Percentiles rank a stretch among this genome's conserved stretches.
phyloP scores from a whole-genome alignment of 2,329 filamentous ascomycete species.

The Aspergillus sp. region DNA sequence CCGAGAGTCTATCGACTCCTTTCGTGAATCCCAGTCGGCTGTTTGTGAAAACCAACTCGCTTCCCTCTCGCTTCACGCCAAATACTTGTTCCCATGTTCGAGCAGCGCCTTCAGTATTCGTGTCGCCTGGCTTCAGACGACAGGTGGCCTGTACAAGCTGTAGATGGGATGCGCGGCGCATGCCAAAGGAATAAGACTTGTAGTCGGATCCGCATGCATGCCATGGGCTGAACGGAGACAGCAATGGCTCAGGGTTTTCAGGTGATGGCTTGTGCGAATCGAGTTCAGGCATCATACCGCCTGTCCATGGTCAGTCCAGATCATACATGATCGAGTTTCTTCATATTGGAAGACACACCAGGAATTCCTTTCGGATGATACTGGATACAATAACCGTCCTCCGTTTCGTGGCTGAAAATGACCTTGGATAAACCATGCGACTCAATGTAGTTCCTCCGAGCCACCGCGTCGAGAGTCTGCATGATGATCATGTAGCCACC shows the following conservation, averaged over 20 bases:
- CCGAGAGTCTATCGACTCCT: not conserved
- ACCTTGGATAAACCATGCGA: conserved; percentile 29
- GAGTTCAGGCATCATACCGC: conserved; percentile 45
- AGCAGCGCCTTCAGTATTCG: not conserved
- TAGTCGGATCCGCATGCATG: conserved; percentile 42
- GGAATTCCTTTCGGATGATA: not conserved
- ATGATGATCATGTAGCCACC: conserved; percentile 51
- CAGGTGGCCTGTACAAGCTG: not conserved
- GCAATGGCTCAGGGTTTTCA: conserved; percentile 37
- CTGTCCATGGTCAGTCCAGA: conserved; percentile 15
- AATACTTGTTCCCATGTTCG: conserved; percentile 41
- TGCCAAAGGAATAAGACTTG: conserved; percentile 31
- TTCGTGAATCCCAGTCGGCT: not conserved
- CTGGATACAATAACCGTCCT: not conserved
- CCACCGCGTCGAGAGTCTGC: conserved; percentile 42
- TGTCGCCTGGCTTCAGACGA: not conserved
- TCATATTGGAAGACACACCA: not conserved
- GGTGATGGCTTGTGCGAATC: conserved; percentile 36
- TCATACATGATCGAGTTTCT: conserved; percentile 11
- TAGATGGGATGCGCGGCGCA: conserved; percentile 23
- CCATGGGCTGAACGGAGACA: conserved; percentile 42
- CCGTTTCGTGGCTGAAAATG: not conserved
- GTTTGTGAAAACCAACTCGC: not conserved
- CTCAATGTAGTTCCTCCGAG: conserved; percentile 37
- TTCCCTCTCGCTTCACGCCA: conserved; percentile 16